Evolutionary conservation across 2,329 filamentous ascomycete genomes (phyloP).

Genomic region (Trichoderma sp.): DNA sequence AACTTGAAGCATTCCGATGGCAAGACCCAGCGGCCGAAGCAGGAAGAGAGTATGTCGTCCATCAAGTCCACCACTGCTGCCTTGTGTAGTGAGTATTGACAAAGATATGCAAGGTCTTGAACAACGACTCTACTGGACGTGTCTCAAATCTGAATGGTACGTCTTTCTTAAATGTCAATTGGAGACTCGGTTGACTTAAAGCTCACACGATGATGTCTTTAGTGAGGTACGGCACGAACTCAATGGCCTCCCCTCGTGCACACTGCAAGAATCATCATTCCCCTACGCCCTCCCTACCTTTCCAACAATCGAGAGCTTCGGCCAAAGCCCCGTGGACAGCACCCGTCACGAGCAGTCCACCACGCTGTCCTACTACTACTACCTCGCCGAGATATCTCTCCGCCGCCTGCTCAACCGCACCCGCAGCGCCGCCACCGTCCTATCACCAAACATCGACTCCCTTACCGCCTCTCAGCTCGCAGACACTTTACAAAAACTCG

Average conservation of each 20-base stretch:
- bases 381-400: conserved; percentile 1
- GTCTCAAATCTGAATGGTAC: conserved; percentile 3
- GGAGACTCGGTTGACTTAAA: too few relatives aligned
- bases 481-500: not conserved
- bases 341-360: not conserved
- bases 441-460: not conserved
- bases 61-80: not conserved
- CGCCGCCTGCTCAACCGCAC: conserved; percentile 8
- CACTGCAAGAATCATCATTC: not conserved
- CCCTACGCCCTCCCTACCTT: not conserved
- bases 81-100: too few relatives aligned
- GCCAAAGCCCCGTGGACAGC: not conserved
- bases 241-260: conserved; percentile 4
- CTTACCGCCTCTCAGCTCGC: not conserved
- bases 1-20: conserved; percentile 1
- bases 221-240: conserved; percentile 4
- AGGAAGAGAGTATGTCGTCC: not conserved
- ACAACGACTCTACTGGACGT: conserved; percentile 3
- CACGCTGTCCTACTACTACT: not conserved
- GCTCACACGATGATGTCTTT: accelerated
- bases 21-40: not conserved
- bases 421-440: not conserved
- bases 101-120: not conserved
- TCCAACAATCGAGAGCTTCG: not conserved
- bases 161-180: too few relatives aligned